These are phyloP conservation scores for Schoenoplectus tabernaemontani DNA, from an alignment of 202 grass and related monocot genomes.

Conservation along the genomic window DNA sequence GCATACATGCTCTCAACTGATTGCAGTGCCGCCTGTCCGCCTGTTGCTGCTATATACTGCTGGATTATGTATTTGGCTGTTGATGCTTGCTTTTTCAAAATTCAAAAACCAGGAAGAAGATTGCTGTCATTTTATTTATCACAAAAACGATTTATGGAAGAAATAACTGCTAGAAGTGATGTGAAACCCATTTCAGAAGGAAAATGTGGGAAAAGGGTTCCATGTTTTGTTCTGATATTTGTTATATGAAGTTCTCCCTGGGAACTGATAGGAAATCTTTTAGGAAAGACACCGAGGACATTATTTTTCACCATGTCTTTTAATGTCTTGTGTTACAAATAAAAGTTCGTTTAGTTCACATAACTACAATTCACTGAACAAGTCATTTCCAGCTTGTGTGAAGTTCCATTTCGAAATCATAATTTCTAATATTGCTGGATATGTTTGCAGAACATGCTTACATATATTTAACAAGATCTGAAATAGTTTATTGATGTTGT, in stretches of 20 bases:
- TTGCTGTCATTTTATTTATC: neutral
- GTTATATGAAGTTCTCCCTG: neutral
- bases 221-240: neutral
- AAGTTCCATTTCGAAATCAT: neutral
- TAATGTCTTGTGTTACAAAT: neutral
- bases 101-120: neutral
- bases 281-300: neutral
- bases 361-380: constrained; percentile 1
- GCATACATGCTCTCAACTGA: constrained; percentile 88
- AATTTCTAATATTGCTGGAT: neutral
- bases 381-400: neutral
- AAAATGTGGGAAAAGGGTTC: neutral
- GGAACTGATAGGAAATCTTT: neutral
- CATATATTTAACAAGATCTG: neutral
- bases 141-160: neutral
- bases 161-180: neutral
- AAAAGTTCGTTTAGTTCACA: neutral
- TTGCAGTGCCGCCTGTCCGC: constrained; percentile 62
- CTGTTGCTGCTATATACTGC: constrained; percentile 90
- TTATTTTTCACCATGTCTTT: neutral
- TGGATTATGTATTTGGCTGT: constrained; percentile 97
- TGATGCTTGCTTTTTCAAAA: constrained; percentile 66
- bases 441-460: neutral
- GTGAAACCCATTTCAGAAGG: neutral
- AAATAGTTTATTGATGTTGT: neutral